Base-by-base conservation (phyloP, 169 alveolate species). In the Cryptosporidium ubiquitum region DNA sequence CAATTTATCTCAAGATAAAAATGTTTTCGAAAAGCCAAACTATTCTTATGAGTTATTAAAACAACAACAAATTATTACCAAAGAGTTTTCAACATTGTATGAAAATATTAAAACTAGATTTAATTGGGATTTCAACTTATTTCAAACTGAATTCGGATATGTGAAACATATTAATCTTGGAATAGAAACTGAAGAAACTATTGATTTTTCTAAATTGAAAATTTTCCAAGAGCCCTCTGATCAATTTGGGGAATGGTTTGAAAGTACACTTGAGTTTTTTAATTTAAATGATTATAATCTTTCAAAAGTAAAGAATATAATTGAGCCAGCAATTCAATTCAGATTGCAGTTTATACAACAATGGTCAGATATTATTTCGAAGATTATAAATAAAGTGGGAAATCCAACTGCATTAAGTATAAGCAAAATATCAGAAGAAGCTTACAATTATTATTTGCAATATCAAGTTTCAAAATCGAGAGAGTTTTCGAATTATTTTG, bases 311-410 rank as follows among this genome's bases (percentile, higher is more conserved):
- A 61, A 61, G 37, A 61, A 58, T n/a, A 79, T 79, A 35, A 23
- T 79, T n/a, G 89, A 61, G 9, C 66, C 75, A 12, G 58, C 79
- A 0, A 39, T 44, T 42, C 60, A 60, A 40, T 64, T 79, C 57
- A 58, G 89, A 66, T 31, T 79, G 4, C 89, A 79, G 61, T 79
- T 79, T 79, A 31, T 79, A 20, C 69, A 79, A 23, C 73, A 79
- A 20, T 79, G 89, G 89, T n/a, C 51, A 3, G 73, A 79, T 44
- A 42, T 79, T 16, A 26, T 79, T 39, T 10, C 44, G 18, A 79
- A 61, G 18, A 37, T 58, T 40, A 61, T 79, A n/a, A 37, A 18
- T 58, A 58, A 79, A 42, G 51, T 79, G 5, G 68, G 73, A 5
- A 79, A 79, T 58, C 89, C 89, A 12, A 79, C 58, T 5, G 89